Conservation (phyloP, 768 basidiomycete species). For the Nidula microcarpa region DNA sequence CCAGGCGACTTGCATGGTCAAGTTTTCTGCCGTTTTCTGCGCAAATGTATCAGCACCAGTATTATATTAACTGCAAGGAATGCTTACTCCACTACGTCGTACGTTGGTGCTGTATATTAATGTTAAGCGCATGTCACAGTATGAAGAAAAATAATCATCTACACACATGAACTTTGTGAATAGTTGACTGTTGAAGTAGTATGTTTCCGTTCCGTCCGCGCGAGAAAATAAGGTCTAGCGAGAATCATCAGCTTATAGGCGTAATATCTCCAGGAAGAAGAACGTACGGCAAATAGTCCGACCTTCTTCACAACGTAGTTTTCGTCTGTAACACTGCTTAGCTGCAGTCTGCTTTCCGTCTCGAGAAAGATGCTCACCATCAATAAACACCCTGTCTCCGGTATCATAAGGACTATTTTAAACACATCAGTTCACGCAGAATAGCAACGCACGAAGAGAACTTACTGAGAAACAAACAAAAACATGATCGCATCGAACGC, state of each 20-base stretch:
- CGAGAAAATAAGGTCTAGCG: conserved; percentile 65
- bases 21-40: conserved; percentile 64
- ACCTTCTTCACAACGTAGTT: conserved; percentile 77
- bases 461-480: conserved; percentile 79
- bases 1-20: conserved; percentile 75
- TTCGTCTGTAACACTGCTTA: conserved; percentile 37
- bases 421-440: conserved; percentile 3
- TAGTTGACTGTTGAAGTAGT: conserved; percentile 78
- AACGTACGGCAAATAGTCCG: conserved; percentile 66
- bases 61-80: not conserved
- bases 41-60: conserved; percentile 7
- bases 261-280: not conserved
- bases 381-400: conserved; percentile 79
- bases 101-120: conserved; percentile 53
- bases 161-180: conserved; percentile 73
- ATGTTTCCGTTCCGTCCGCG: conserved; percentile 72
- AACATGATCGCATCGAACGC: conserved; percentile 83
- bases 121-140: not conserved
- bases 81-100: conserved; percentile 62
- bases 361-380: conserved; percentile 29
- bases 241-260: not conserved
- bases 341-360: not conserved
- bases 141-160: not conserved
- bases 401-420: conserved; percentile 68
- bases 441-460: conserved; percentile 8